Evolutionary conservation across 2,329 filamentous ascomycete species (phyloP).

Genomic region (Fusarium sp.): DNA sequence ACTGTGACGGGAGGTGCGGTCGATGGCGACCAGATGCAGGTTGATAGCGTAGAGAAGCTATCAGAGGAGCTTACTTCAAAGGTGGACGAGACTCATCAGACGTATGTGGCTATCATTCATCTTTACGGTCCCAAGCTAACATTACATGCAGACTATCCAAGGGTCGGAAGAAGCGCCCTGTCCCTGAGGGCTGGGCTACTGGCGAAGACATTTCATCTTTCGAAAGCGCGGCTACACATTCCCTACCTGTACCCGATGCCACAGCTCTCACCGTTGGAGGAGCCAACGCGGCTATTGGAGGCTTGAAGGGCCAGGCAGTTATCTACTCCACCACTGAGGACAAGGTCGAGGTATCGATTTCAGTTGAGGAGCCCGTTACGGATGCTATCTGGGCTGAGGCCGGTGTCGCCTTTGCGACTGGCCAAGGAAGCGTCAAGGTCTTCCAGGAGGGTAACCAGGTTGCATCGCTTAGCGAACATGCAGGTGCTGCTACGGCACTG

Average conservation of each 20-base stretch:
- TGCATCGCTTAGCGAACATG: conserved; percentile 82
- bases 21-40: conserved; percentile 89
- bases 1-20: conserved; percentile 72
- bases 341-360: conserved; percentile 75
- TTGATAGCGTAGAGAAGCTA: conserved; percentile 81
- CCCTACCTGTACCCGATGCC: conserved; percentile 62
- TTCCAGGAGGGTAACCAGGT: conserved; percentile 79
- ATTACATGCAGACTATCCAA: conserved; percentile 77
- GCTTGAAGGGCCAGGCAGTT: conserved; percentile 78
- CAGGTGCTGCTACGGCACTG: conserved; percentile 82
- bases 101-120: conserved; percentile 65
- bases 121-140: conserved; percentile 22
- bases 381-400: conserved; percentile 73
- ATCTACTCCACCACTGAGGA: conserved; percentile 81
- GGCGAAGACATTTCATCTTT: conserved; percentile 74
- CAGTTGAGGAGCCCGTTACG: conserved; percentile 77
- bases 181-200: conserved; percentile 88
- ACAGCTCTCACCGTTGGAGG: conserved; percentile 66
- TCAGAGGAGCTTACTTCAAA: conserved; percentile 77
- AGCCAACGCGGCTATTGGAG: conserved; percentile 79
- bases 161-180: conserved; percentile 87
- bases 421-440: conserved; percentile 83
- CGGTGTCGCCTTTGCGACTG: conserved; percentile 79
- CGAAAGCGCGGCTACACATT: conserved; percentile 59
- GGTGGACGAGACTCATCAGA: conserved; percentile 84